These are phyloP conservation scores for Whalleya microplaca DNA, from an alignment of 2,329 filamentous ascomycete genomes.

Conservation along the genomic window DNA sequence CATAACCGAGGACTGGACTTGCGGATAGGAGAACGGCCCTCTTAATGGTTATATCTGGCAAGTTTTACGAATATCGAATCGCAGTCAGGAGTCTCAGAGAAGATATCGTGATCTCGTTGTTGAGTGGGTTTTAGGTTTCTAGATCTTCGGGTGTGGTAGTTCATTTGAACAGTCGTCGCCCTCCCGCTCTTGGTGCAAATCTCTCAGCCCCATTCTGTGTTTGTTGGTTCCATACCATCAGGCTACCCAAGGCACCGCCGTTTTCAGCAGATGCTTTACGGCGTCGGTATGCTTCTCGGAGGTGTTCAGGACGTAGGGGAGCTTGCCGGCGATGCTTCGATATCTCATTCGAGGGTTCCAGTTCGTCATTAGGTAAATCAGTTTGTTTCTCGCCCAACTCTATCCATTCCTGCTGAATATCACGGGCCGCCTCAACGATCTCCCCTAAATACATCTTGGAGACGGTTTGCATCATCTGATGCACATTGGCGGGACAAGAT, in stretches of 20 bases:
- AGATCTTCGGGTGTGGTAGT: neutral
- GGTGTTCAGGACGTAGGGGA: constrained; percentile 73
- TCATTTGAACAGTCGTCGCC: constrained; percentile 57
- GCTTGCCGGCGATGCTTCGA: constrained; percentile 48
- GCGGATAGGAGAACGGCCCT: neutral
- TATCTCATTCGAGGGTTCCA: constrained; percentile 39
- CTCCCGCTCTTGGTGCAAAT: constrained; percentile 58
- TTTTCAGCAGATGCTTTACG: constrained; percentile 68
- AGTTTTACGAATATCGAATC: neutral
- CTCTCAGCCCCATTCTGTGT: constrained; percentile 62
- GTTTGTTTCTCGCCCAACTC: constrained; percentile 60
- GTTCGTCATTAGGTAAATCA: constrained; percentile 48
- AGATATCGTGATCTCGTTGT: neutral
- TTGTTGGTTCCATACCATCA: constrained; percentile 65
- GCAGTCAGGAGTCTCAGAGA: neutral
- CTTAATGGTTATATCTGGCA: neutral
- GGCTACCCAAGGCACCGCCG: constrained; percentile 60
- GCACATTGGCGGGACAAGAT: constrained; percentile 73
- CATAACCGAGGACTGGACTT: neutral
- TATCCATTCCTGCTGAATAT: constrained; percentile 74
- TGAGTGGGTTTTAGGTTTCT: neutral
- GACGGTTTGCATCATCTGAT: constrained; percentile 75
- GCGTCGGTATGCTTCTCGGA: constrained; percentile 72
- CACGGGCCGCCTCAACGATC: constrained; percentile 72
- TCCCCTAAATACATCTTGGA: constrained; percentile 79